Conservation (phyloP, 257 asterid species). For the Solanum rostratum region DNA sequence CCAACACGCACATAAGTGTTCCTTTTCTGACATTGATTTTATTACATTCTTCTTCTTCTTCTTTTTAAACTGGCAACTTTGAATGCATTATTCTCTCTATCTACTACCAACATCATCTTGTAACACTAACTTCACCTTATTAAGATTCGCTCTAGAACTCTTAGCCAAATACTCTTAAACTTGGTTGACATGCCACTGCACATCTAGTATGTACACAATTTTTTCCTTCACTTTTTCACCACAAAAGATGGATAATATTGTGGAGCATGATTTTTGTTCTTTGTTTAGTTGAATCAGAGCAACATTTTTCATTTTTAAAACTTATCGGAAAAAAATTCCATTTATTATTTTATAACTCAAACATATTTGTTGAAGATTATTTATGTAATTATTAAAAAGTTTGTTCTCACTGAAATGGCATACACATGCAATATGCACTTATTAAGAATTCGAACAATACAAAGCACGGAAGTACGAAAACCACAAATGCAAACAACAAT, state of each 20-base stretch:
- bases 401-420: not conserved
- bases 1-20: not conserved
- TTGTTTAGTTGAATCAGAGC: not conserved
- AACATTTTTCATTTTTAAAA: not conserved
- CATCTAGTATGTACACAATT: not conserved
- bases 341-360: not conserved
- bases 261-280: not conserved
- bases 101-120: not conserved
- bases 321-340: not conserved
- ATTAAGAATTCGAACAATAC: too few relatives aligned
- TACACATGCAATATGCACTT: not conserved
- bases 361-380: not conserved
- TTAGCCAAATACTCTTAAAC: not conserved
- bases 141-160: not conserved
- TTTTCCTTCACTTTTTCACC: not conserved
- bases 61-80: not conserved
- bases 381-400: not conserved
- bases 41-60: not conserved
- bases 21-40: not conserved
- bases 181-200: not conserved
- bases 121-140: not conserved
- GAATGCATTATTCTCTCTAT: not conserved
- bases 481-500: too few relatives aligned
- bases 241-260: not conserved
- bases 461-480: too few relatives aligned